Percentiles rank a stretch among this genome's conserved stretches.
These are phyloP conservation scores for Brassica hybrid DNA, from an alignment of 441 rosid species.

Conservation along the genomic window DNA sequence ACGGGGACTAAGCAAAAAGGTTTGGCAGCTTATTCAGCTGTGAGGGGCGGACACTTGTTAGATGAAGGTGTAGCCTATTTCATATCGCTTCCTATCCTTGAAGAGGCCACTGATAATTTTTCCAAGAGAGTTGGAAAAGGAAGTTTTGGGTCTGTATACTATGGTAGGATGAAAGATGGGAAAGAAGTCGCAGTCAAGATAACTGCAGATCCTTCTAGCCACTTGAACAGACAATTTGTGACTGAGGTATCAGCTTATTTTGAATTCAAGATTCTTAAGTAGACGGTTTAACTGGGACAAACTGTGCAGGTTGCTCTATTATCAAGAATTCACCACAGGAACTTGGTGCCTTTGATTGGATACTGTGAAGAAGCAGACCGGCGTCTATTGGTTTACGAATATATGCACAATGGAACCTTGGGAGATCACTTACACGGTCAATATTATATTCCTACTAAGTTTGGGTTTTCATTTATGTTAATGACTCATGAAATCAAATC, in stretches of 20 bases:
- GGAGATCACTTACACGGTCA: slow-evolving; percentile 83
- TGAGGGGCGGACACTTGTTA: slow-evolving; percentile 66
- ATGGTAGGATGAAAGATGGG: slow-evolving; percentile 94
- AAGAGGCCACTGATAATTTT: slow-evolving; percentile 78
- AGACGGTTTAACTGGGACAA: neutral
- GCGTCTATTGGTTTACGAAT: slow-evolving; percentile 81
- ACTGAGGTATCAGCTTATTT: slow-evolving; percentile 63
- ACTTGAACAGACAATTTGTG: slow-evolving; percentile 78
- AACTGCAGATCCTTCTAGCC: slow-evolving; percentile 71
- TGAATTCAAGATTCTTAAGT: neutral
- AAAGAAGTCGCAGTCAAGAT: slow-evolving; percentile 93
- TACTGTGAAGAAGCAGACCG: slow-evolving; percentile 84
- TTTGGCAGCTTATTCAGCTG: slow-evolving; percentile 56
- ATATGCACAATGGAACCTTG: slow-evolving; percentile 94
- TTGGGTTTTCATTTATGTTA: slow-evolving; percentile 13
- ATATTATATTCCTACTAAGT: neutral
- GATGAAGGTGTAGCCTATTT: slow-evolving; percentile 82
- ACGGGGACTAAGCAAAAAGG: slow-evolving; percentile 52
- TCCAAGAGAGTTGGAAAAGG: slow-evolving; percentile 87
- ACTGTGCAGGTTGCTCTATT: slow-evolving; percentile 78
- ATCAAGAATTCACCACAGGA: slow-evolving; percentile 96
- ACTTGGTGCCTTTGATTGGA: slow-evolving; percentile 94
- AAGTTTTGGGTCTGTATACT: slow-evolving; percentile 88
- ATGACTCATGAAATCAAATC: slow-evolving; percentile 10
- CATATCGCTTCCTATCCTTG: slow-evolving; percentile 71